A percentile compares a stretch with the other conserved stretches of the same genome.
Conservation (phyloP, 2,329 filamentous ascomycete genomes). For the Lasiodiplodia gonubiensis region DNA sequence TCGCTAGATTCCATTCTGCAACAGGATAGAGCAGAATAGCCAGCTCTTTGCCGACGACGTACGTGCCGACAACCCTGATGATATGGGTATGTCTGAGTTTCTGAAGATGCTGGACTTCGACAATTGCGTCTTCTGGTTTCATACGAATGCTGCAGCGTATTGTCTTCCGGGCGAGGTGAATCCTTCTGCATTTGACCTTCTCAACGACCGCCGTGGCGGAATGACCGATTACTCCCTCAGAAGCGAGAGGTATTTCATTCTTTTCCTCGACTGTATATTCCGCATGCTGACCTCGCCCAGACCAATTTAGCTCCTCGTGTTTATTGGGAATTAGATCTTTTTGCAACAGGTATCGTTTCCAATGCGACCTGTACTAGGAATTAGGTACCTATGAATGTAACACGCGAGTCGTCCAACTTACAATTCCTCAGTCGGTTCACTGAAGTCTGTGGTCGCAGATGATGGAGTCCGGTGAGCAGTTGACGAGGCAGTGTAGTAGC, state of each 20-base stretch:
- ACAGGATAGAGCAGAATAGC: slow-evolving; percentile 44
- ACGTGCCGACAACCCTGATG: background rate
- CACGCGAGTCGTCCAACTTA: background rate
- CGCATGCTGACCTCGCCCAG: background rate
- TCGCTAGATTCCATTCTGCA: slow-evolving; percentile 44
- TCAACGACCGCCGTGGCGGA: background rate
- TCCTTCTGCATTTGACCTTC: background rate
- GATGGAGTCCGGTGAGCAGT: too few relatives aligned
- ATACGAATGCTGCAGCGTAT: background rate
- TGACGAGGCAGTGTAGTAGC: background rate
- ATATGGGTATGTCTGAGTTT: background rate
- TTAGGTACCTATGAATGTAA: background rate
- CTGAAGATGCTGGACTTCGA: background rate
- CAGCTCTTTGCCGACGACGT: slow-evolving; percentile 29
- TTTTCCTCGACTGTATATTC: background rate
- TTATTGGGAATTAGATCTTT: background rate
- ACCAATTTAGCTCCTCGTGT: background rate
- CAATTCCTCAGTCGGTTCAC: background rate
- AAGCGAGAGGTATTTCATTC: background rate
- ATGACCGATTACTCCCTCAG: background rate
- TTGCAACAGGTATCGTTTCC: background rate
- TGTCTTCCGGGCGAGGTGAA: background rate
- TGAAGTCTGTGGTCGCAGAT: background rate
- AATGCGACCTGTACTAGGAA: background rate
- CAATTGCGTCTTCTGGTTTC: background rate